phyloP scores from a whole-genome alignment of 2,329 filamentous ascomycete genomes.

The Claviceps sp. region DNA sequence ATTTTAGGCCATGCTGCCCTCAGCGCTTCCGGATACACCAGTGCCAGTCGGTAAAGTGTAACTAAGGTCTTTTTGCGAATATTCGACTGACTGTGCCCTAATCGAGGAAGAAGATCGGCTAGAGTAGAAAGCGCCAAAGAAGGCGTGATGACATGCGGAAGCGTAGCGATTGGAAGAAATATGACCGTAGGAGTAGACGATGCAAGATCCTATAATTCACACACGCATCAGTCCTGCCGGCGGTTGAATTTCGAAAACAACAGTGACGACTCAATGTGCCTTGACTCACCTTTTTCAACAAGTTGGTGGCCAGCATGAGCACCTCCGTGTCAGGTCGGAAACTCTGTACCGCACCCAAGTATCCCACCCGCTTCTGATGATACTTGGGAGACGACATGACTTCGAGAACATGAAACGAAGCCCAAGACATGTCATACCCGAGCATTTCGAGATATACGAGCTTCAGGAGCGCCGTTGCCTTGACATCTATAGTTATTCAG shows the following conservation, averaged over 20 bases:
- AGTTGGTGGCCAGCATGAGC: conserved; percentile 90
- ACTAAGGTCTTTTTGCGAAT: conserved; percentile 95
- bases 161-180: conserved; percentile 70
- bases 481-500: conserved; percentile 51
- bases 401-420: conserved; percentile 93
- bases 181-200: conserved; percentile 63
- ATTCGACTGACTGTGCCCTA: conserved; percentile 72
- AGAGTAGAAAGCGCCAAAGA: conserved; percentile 84
- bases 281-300: conserved; percentile 68
- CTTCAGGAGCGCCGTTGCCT: conserved; percentile 90
- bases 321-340: conserved; percentile 94
- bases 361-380: conserved; percentile 88
- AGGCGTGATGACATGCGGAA: conserved; percentile 91
- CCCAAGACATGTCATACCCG: conserved; percentile 99
- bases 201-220: conserved; percentile 45
- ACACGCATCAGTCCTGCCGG: neutral
- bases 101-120: conserved; percentile 69
- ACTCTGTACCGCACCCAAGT: conserved; percentile 89
- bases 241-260: neutral
- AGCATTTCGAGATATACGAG: conserved; percentile 98
- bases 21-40: conserved; percentile 93
- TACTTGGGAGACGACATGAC: conserved; percentile 97
- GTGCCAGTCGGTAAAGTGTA: conserved; percentile 78
- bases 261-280: neutral
- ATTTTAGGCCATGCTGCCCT: conserved; percentile 94